Base-by-base conservation (phyloP, 306 rosid species). In the Cucurbita maxima region DNA sequence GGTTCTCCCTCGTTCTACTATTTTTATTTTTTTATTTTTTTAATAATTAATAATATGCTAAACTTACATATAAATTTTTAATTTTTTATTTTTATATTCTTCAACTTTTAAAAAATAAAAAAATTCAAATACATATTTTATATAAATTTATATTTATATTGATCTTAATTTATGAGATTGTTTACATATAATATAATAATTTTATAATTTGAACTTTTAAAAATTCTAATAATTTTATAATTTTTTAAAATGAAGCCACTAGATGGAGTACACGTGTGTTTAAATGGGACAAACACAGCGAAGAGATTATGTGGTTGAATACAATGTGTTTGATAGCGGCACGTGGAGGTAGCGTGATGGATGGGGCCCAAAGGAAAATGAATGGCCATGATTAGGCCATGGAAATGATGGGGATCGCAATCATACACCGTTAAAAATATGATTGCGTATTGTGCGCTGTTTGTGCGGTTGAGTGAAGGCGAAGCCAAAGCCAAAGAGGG, bases 341-440 rank as follows among this genome's bases (percentile, higher is more conserved):
- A 43, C 38, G 72, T 63, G 71, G 71, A n/a, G 16, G 52, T 34
- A 41, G 16, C 36, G 34, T 41, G 71, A 41, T 41, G 22, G 16
- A 52, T 10, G 16, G 53, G 38, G 0, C 37, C 72, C 38, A 51
- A 15, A 1, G 0, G 3, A 18, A 43, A 18, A 66, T 66, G 38
- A 66, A 66, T 43, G 72, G 72, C 38, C 10, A 66, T 66, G 72
- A 66, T 64, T 66, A 19, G 11, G 54, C 72, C 72, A 43, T 41
- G 38, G 54, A 19, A 19, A 18, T 41, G 18, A 3, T 16, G 51
- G 36, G 19, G 37, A 10, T 66, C 11, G 72, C 14, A 66, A 66
- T 66, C 72, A 66, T 66, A 66, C 72, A 66, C 72, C 72, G 72
- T 66, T 66, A 10, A 19, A 11, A 43, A 1, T 10, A 66, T 66